A percentile compares a stretch with the other conserved stretches of the same genome.
These are phyloP conservation scores for Salvia rosmarinus DNA, from an alignment of 257 asterid species.

Conservation along the genomic window DNA sequence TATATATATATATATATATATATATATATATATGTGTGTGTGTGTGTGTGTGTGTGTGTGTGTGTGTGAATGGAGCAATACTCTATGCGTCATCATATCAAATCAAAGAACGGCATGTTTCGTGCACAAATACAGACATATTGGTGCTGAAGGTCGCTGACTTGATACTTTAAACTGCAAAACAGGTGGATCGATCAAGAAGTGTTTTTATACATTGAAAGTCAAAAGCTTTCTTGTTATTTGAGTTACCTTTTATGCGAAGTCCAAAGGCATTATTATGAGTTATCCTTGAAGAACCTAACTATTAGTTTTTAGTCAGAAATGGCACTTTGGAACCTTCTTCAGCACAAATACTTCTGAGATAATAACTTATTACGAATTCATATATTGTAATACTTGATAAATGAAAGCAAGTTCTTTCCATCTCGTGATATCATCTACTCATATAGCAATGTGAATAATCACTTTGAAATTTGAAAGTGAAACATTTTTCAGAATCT, in stretches of 20 bases:
- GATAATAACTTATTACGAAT: background rate
- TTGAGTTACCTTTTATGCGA: background rate
- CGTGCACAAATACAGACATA: constrained; percentile 41
- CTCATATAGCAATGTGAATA: no score
- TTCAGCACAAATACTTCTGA: background rate
- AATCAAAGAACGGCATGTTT: constrained; percentile 41
- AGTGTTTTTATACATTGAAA: background rate
- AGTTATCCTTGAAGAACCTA: background rate
- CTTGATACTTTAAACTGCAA: constrained; percentile 3
- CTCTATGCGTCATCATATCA: constrained; percentile 5
- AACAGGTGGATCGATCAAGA: constrained; percentile 2
- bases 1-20: no score
- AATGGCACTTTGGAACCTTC: background rate
- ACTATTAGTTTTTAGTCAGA: background rate
- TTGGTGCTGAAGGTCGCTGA: constrained; percentile 27
- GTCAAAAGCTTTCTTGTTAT: constrained; percentile 23
- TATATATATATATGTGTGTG: background rate
- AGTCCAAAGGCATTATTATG: background rate
- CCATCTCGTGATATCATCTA: background rate
- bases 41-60: background rate
- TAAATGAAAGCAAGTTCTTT: background rate
- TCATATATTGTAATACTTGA: background rate
- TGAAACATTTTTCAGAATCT: no score
- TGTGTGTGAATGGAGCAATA: no score
- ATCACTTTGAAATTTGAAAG: no score